Base-by-base conservation (phyloP, 164 flowering plant genomes). In the Vitis rotundifolia region DNA sequence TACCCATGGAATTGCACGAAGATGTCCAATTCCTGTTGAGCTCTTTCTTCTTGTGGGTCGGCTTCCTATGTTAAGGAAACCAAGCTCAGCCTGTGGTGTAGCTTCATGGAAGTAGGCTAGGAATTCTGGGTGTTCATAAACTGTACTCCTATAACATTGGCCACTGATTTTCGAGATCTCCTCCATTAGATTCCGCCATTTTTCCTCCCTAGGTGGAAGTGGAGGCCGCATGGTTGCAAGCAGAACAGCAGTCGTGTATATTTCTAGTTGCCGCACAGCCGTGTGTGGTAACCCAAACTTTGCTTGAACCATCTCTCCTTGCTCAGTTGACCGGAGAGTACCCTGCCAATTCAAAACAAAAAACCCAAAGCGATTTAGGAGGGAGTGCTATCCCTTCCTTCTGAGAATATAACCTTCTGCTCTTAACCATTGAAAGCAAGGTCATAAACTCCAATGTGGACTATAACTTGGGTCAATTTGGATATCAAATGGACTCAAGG, bases 261-360 rank as follows among this genome's bases (percentile, higher is more conserved):
- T 89, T 78, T 94, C 98, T 50, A 92, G 83, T 73, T 94, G 98
- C 69, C 98, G 81, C 26, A 92, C 86, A 1, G 98, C 97, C 8
- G 86, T 91, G 64, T 92, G 91, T 52, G 98, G 92, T 49, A 89
- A 78, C 52, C 98, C 98, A 69, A 94, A 94, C 76, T 94, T 94
- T 31, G 98, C 97, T 71, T 94, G 97, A 58, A 92, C 98, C 98
- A 94, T 94, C 85, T 94, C 98, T 67, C 98, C 98, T 89, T 94
- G 98, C 80, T 94, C 98, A n/a, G 98, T 94, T 72, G 97, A 91
- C 16, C 98, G 81, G 8, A 94, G 86, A 2, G 97, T 92, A 62
- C 98, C 98, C 98, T 94, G 82, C 64, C 37, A 71, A 66, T 64
- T 70, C 51, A 68, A 61, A 37, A 61, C 48, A 53, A 74, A 37